A percentile compares a stretch with the other conserved stretches of the same genome.
phyloP scores from a whole-genome alignment of 2,329 filamentous ascomycete species.

The Thelonectria blattea region DNA sequence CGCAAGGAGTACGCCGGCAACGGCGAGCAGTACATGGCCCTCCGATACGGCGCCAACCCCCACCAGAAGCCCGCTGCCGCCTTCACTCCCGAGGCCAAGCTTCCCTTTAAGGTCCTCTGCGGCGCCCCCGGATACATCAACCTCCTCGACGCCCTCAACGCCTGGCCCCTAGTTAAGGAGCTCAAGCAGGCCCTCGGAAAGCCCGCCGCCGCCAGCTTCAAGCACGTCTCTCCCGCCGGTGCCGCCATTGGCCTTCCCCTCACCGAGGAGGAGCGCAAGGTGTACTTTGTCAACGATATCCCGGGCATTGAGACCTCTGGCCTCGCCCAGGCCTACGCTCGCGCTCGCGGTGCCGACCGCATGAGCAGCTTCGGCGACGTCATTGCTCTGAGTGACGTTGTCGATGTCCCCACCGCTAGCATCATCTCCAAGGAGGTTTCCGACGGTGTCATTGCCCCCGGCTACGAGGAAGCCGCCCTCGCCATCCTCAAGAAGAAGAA shows the following conservation, averaged over 20 bases:
- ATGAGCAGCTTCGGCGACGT: slow-evolving; percentile 99
- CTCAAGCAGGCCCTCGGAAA: slow-evolving; percentile 85
- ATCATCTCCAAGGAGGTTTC: slow-evolving; percentile 99
- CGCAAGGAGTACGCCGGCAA: slow-evolving; percentile 92
- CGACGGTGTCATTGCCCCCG: slow-evolving; percentile 92
- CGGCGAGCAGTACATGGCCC: slow-evolving; percentile 79
- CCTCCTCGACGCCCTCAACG: slow-evolving; percentile 92
- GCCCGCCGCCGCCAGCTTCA: slow-evolving; percentile 96
- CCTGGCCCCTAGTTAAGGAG: slow-evolving; percentile 97
- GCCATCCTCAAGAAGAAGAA: slow-evolving; percentile 98
- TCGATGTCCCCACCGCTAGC: slow-evolving; percentile 91
- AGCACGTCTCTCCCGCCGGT: slow-evolving; percentile 96
- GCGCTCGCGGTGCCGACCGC: slow-evolving; percentile 92
- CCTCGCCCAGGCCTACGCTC: slow-evolving; percentile 93
- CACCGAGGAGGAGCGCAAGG: slow-evolving; percentile 86
- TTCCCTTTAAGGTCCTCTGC: slow-evolving; percentile 94
- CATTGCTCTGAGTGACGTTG: slow-evolving; percentile 88
- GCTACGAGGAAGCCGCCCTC: slow-evolving; percentile 83
- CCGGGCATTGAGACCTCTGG: slow-evolving; percentile 83
- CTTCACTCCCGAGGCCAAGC: slow-evolving; percentile 71
- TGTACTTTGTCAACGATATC: slow-evolving; percentile 98
- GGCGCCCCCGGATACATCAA: slow-evolving; percentile 97
- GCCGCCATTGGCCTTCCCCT: slow-evolving; percentile 92
- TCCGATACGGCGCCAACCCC: slow-evolving; percentile 96
- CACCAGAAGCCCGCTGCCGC: slow-evolving; percentile 97